Conservation (phyloP, 768 basidiomycete species). For the Mycena pura region DNA sequence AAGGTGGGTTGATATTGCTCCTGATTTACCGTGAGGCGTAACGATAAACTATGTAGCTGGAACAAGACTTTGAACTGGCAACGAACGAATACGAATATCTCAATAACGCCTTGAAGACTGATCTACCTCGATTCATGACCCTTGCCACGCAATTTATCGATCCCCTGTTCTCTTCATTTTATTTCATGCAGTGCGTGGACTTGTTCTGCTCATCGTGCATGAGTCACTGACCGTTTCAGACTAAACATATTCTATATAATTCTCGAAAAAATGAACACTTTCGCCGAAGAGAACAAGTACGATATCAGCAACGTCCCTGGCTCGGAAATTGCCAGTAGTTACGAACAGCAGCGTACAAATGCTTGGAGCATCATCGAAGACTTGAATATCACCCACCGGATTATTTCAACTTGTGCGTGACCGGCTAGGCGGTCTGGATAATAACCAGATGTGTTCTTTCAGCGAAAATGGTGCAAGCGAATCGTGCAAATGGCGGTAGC, state of each 20-base stretch:
- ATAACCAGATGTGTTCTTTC: constrained; percentile 3
- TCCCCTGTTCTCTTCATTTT: constrained; percentile 98
- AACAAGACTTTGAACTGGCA: constrained; percentile 95
- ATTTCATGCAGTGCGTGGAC: constrained; percentile 93
- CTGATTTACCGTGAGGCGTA: neutral
- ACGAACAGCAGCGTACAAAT: constrained; percentile 84
- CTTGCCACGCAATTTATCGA: constrained; percentile 91
- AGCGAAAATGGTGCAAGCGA: constrained; percentile 75
- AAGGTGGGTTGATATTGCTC: constrained; percentile 61
- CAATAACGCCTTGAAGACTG: constrained; percentile 88
- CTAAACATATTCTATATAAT: constrained; percentile 94
- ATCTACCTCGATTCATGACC: constrained; percentile 91
- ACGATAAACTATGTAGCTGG: constrained; percentile 59
- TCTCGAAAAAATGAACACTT: constrained; percentile 91
- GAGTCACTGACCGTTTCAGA: constrained; percentile 46
- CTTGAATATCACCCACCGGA: constrained; percentile 81
- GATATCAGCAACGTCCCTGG: constrained; percentile 69
- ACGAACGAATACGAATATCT: constrained; percentile 94
- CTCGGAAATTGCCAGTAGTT: constrained; percentile 76
- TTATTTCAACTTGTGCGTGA: constrained; percentile 82
- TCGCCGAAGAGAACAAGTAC: constrained; percentile 80
- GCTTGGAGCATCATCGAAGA: constrained; percentile 80
- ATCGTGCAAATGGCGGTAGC: constrained; percentile 41
- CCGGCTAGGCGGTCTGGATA: neutral
- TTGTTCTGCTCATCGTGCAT: neutral